A percentile compares a stretch with the other conserved stretches of the same genome.
phyloP scores from a whole-genome alignment of 2,329 filamentous ascomycete species.

The Arachnomyces sp. region DNA sequence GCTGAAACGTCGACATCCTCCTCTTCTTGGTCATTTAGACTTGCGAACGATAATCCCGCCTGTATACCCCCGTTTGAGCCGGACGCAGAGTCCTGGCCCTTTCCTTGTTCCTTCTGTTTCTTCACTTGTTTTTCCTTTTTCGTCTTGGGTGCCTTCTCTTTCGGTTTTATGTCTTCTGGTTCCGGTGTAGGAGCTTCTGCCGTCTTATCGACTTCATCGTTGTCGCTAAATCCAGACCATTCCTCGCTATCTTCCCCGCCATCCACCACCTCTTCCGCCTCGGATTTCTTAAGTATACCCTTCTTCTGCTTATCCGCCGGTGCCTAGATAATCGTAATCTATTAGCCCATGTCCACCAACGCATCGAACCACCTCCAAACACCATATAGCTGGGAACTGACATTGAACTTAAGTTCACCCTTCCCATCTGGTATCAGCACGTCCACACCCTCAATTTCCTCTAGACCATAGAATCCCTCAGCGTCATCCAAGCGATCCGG shows the following conservation, averaged over 20 bases:
- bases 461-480: conserved; percentile 86
- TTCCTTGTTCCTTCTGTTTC: conserved; percentile 20
- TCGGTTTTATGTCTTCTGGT: conserved; percentile 22
- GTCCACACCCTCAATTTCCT: conserved; percentile 86
- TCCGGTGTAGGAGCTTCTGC: conserved; percentile 13
- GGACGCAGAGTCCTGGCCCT: conserved; percentile 15
- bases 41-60: conserved; percentile 28
- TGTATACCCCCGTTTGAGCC: conserved; percentile 17
- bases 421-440: conserved; percentile 55
- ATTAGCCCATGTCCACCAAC: background rate
- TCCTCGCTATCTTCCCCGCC: conserved; percentile 42
- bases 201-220: conserved; percentile 24
- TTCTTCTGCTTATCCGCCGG: conserved; percentile 26
- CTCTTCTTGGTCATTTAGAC: conserved; percentile 39
- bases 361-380: conserved; percentile 2
- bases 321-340: conserved; percentile 18
- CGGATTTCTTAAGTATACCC: conserved; percentile 22
- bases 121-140: conserved; percentile 22
- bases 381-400: conserved; percentile 12
- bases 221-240: conserved; percentile 59
- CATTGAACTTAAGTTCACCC: conserved; percentile 37
- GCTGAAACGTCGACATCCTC: conserved; percentile 62
- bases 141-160: conserved; percentile 14
- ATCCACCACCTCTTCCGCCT: conserved; percentile 11
- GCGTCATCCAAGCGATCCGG: conserved; percentile 77